These are phyloP conservation scores for Candida montana DNA, from an alignment of 805 yeast species.

Conservation along the genomic window DNA sequence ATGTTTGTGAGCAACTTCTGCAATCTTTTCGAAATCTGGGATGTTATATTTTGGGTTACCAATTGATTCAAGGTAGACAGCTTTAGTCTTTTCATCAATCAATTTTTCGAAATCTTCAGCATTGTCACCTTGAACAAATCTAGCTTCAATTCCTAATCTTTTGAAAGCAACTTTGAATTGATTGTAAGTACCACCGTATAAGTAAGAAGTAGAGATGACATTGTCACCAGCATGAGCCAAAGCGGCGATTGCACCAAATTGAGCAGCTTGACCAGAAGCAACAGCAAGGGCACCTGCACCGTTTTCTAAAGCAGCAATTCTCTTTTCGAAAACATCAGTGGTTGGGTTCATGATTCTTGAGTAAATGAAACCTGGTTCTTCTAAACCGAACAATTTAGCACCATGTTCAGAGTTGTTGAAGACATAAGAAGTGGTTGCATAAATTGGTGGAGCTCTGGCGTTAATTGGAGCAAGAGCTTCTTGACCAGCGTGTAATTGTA, in stretches of 20 bases:
- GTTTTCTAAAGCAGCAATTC: constrained; percentile 86
- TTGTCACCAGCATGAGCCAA: constrained; percentile 88
- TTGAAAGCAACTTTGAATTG: constrained; percentile 91
- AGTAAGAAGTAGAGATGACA: constrained; percentile 75
- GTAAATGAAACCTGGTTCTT: constrained; percentile 81
- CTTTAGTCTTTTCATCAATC: constrained; percentile 83
- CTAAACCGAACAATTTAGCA: constrained; percentile 81
- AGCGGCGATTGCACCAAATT: constrained; percentile 75
- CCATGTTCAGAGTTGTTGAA: constrained; percentile 89
- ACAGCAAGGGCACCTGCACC: constrained; percentile 90
- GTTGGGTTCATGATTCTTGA: constrained; percentile 93
- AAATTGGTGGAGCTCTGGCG: constrained; percentile 87
- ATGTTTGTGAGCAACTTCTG: constrained; percentile 72
- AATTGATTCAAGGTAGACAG: constrained; percentile 82
- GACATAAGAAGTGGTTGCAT: constrained; percentile 85
- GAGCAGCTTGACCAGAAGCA: constrained; percentile 97
- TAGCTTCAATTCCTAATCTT: constrained; percentile 78
- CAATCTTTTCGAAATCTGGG: constrained; percentile 81
- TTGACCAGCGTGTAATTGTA: constrained; percentile 95
- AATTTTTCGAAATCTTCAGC: constrained; percentile 65
- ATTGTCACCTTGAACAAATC: constrained; percentile 79
- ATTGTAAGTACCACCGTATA: constrained; percentile 96
- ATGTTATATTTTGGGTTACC: constrained; percentile 92
- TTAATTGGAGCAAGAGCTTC: constrained; percentile 51
- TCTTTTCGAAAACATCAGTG: constrained; percentile 80